These are phyloP conservation scores for Ophiostoma sp. DNA, from an alignment of 2,329 filamentous ascomycete species.

Conservation along the genomic window DNA sequence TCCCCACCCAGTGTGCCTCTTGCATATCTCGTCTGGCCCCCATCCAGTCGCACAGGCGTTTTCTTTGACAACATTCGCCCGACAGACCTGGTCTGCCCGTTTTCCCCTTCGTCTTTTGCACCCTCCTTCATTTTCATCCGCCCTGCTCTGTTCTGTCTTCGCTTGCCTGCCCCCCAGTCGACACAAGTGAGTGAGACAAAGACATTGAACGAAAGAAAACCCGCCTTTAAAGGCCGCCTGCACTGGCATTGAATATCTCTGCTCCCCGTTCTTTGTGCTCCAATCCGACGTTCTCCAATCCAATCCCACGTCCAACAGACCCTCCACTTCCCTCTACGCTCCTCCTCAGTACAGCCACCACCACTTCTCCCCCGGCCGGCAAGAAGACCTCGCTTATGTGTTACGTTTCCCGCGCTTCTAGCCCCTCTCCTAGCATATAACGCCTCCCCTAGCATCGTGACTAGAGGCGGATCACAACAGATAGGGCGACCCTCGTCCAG, in stretches of 20 bases:
- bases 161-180: neutral
- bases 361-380: slow-evolving; percentile 8
- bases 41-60: neutral
- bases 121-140: neutral
- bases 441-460: neutral
- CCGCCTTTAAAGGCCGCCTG: neutral
- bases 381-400: neutral
- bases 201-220: neutral
- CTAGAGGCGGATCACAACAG: slow-evolving; percentile 1
- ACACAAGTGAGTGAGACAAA: neutral
- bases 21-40: neutral
- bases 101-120: neutral
- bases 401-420: slow-evolving; percentile 6
- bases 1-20: slow-evolving; percentile 4
- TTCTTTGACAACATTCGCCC: neutral
- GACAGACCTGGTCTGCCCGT: neutral
- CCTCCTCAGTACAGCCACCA: slow-evolving; percentile 4
- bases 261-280: neutral
- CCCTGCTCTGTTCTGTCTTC: neutral
- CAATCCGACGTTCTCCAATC: slow-evolving; percentile 4
- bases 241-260: neutral
- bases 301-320: neutral
- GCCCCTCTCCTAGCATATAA: neutral
- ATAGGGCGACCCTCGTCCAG: neutral
- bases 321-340: neutral